Evolutionary conservation across 106 monocot genomes (phyloP), one percentile per base, ranked within the genome.

Genomic region (Chionographis japonica): DNA sequence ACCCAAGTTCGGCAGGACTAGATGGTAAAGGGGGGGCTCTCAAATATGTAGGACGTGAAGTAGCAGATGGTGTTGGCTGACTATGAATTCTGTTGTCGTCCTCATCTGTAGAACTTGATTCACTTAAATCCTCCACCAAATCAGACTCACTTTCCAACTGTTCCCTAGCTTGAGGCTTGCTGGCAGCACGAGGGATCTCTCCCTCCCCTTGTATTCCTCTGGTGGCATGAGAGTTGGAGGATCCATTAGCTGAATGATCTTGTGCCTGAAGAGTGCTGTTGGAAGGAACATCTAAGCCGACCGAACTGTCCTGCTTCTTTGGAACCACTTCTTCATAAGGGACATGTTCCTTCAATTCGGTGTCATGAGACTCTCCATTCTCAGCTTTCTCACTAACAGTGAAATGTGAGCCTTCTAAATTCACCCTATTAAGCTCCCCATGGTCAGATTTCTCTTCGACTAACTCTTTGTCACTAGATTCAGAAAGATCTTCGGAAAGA

Each of bases 1-100:
- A 76, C 40, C 97, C 97, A 37, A 97, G 97, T 15, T 92, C 97
- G 46, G 92, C 82, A 54, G 97, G 97, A 74, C 35, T 83, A 46
- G 46, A 46, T 10, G 46, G 46, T 10, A 46, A 46, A 46, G 46
- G 9, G 2, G 46, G 46, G 9, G 46, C 60, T 13, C 64, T 58
- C 27, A 65, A 59, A 50, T 38, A 63, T 56, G 54, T 62, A 15
- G 65, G 42, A 6, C 0, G 12, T 60, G 81, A 54, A 43, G 39
- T 17, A 43, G 17, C 58, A 68, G 64, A 3, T 10, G 66, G n/a
- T 52, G 66, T 4, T 52, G 67, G 70, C 54, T 13, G 74, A 52
- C 2, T 69, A 42, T 37, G 37, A 54, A 12, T 11, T 40, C 40
- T 67, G 16, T 55, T 77, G 43, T 79, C 70, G 9, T 86, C 81